phyloP scores from a whole-genome alignment of 768 basidiomycete genomes.

The Rhodocollybia butyracea region DNA sequence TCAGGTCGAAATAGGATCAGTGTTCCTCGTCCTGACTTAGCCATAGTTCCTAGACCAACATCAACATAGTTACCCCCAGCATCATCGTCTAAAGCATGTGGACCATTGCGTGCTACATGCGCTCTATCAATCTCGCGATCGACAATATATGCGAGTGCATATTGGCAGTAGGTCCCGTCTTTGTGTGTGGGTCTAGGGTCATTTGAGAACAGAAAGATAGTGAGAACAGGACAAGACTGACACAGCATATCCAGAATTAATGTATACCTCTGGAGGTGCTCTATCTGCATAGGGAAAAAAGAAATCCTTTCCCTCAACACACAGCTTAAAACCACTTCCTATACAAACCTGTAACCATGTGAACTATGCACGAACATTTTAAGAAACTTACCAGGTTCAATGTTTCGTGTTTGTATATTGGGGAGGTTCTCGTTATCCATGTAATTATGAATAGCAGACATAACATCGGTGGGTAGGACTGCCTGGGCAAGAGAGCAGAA shows the following conservation, averaged over 20 bases:
- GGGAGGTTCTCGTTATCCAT: background rate
- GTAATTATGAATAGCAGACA: background rate
- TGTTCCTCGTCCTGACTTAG: background rate
- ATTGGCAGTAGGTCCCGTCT: background rate
- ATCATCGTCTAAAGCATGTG: background rate
- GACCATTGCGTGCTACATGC: background rate
- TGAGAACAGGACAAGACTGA: background rate
- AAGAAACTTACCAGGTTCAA: background rate
- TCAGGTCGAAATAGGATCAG: background rate
- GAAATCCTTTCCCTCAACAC: background rate
- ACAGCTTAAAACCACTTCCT: background rate
- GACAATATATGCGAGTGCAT: background rate
- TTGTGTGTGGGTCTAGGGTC: background rate
- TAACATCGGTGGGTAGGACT: background rate
- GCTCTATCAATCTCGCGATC: background rate
- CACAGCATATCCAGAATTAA: background rate
- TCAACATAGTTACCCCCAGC: constrained; percentile 1
- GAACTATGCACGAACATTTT: background rate
- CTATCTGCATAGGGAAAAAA: background rate
- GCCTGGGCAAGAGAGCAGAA: background rate
- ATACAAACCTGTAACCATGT: background rate
- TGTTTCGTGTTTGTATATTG: background rate
- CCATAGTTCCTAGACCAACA: background rate
- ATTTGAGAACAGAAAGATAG: background rate
- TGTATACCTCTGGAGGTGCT: background rate